A percentile compares a stretch with the other conserved stretches of the same genome.
Conservation (phyloP, 2,329 filamentous ascomycete genomes). For the Botrytis fragariae region DNA sequence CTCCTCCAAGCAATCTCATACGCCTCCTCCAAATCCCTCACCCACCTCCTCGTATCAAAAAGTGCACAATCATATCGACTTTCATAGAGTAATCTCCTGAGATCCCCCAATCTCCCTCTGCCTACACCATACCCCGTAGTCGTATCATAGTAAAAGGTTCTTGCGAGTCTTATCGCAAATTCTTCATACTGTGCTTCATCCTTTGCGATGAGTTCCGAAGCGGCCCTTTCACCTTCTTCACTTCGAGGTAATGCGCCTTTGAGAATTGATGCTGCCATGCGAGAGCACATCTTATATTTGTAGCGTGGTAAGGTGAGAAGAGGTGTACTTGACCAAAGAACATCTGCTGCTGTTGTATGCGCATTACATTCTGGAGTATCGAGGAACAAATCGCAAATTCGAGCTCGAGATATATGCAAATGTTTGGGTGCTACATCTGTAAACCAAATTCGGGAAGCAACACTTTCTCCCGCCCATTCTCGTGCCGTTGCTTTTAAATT, state of each 20-base stretch:
- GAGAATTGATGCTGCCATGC: slow-evolving; percentile 94
- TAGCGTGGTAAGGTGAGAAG: slow-evolving; percentile 87
- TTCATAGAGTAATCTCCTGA: slow-evolving; percentile 79
- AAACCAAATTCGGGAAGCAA: slow-evolving; percentile 85
- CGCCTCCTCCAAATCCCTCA: slow-evolving; percentile 80
- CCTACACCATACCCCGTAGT: slow-evolving; percentile 51
- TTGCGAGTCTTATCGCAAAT: slow-evolving; percentile 66
- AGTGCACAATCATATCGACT: slow-evolving; percentile 82
- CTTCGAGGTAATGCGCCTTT: slow-evolving; percentile 79
- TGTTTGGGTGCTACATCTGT: slow-evolving; percentile 96
- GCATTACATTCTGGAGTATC: slow-evolving; percentile 98
- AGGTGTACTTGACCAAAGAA: slow-evolving; percentile 94
- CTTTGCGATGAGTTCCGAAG: slow-evolving; percentile 70
- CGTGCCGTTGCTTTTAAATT: slow-evolving; percentile 79
- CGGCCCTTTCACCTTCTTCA: slow-evolving; percentile 63
- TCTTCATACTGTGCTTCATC: slow-evolving; percentile 84
- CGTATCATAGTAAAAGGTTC: slow-evolving; percentile 57
- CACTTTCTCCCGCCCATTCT: slow-evolving; percentile 79
- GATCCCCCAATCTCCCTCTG: slow-evolving; percentile 68
- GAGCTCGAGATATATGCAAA: slow-evolving; percentile 86
- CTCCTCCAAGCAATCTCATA: slow-evolving; percentile 85
- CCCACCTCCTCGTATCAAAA: slow-evolving; percentile 91
- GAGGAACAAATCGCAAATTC: slow-evolving; percentile 90
- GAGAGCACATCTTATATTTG: slow-evolving; percentile 97
- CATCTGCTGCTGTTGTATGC: slow-evolving; percentile 94